Evolutionary conservation across 208 protist genomes (phyloP), one percentile per base, ranked within the genome.

Genomic region (Wallacemonas sp.): DNA sequence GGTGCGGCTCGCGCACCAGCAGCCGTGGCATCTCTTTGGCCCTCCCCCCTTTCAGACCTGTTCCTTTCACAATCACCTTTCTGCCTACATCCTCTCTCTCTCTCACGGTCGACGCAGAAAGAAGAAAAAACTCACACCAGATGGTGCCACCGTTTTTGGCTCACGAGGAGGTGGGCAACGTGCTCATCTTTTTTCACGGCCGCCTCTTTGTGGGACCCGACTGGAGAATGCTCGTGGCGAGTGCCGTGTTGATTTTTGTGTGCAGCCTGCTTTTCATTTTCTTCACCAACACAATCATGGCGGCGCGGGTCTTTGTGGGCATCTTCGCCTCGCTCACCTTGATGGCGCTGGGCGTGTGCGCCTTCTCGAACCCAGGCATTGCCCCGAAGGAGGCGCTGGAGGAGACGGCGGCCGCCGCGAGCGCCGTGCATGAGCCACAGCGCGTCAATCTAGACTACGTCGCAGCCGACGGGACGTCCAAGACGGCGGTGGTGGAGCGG

Each of bases 201-300:
- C 67, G 64, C 29, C 52, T 92, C 26, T 81, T 81, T 46, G 54
- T 94, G 0, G 85, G 85, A 1, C 83, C 88, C 2, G 83, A 94
- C 44, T 87, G 75, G 74, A 60, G 63, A 38, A 48, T 83, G 11
- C 76, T 92, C 64, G 8, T 83, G 5, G 11, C 57, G 27, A 78
- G 68, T n/a, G 55, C 76, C 0, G n/a, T 74, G 0, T 38, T 86
- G 27, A 84, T 89, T 48, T 2, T 81, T 24, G 41, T 76, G 6
- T 44, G 71, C 24, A 39, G 78, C n/a, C 23, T 83, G 2, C 44
- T 89, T 2, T 94, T 89, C 62, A 54, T 93, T 8, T 65, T 41
- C 19, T 78, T 68, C 49, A 89, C 75, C 5, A 80, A 79, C 33
- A 54, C 69, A 8, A 55, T 83, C 21, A 49, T 56, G 2, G 55